Percentiles rank a stretch among this genome's conserved stretches.
These are phyloP conservation scores for Neonothopanus nambi DNA, from an alignment of 1,284 basidiomycete genomes.

Conservation along the genomic window DNA sequence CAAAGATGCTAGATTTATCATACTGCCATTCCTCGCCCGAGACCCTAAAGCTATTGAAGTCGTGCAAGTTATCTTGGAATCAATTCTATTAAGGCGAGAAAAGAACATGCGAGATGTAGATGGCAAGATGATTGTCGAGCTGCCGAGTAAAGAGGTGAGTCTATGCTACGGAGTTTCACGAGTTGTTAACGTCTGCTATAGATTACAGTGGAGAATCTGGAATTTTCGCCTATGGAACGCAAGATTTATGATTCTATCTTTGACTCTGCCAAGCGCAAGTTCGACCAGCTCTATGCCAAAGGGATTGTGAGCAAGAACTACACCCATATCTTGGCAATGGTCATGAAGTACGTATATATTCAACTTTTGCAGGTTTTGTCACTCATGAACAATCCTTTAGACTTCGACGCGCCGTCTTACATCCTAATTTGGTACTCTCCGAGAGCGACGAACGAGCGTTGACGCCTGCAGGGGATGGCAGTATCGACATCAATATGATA, in stretches of 20 bases:
- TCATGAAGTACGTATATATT: conserved; percentile 68
- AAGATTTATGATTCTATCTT: conserved; percentile 84
- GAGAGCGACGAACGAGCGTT: conserved; percentile 45
- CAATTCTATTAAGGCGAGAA: conserved; percentile 87
- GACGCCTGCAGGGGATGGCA: conserved; percentile 42
- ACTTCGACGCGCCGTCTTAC: conserved; percentile 83
- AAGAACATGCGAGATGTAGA: conserved; percentile 91
- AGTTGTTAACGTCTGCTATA: conserved; percentile 24
- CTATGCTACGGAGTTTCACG: not conserved
- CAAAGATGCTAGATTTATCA: conserved; percentile 67
- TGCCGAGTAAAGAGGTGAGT: conserved; percentile 82
- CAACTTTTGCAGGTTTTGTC: conserved; percentile 10
- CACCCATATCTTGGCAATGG: conserved; percentile 87
- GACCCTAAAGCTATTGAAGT: conserved; percentile 92
- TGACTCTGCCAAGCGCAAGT: conserved; percentile 64
- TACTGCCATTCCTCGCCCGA: conserved; percentile 81
- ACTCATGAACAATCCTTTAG: conserved; percentile 37
- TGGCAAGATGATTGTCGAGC: conserved; percentile 86
- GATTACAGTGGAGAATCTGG: conserved; percentile 68
- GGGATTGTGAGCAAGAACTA: conserved; percentile 84
- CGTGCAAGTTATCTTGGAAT: conserved; percentile 91
- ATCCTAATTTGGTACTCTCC: conserved; percentile 75
- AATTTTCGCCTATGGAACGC: conserved; percentile 76
- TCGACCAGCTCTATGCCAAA: conserved; percentile 75
- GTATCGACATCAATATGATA: conserved; percentile 61